Conservation (phyloP, 208 protist genomes). For the Herpetomonas muscarum region DNA sequence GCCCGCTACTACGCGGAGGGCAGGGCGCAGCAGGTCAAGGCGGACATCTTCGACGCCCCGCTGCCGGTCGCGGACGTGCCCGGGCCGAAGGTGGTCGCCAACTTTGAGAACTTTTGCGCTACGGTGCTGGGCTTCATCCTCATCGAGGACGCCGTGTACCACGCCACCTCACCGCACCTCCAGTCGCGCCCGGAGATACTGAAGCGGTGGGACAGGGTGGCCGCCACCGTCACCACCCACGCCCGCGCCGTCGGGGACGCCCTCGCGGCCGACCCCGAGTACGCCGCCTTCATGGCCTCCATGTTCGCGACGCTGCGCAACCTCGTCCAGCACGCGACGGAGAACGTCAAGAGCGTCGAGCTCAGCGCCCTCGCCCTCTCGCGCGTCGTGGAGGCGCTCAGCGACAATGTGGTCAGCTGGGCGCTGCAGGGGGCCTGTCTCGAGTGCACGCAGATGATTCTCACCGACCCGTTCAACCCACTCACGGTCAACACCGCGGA, state of each 20-base stretch:
- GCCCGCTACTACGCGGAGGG: conserved; percentile 68
- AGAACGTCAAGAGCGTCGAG: conserved; percentile 60
- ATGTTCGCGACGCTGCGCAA: conserved; percentile 57
- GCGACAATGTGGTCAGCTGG: conserved; percentile 71
- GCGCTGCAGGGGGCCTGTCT: conserved; percentile 81
- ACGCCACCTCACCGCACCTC: conserved; percentile 72
- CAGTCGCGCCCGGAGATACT: conserved; percentile 76
- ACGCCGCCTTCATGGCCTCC: conserved; percentile 54
- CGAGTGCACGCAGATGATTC: conserved; percentile 55
- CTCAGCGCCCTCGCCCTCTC: conserved; percentile 71
- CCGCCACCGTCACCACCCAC: conserved; percentile 40
- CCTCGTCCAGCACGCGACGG: conserved; percentile 53
- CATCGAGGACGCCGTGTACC: conserved; percentile 80
- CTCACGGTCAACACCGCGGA: conserved; percentile 30
- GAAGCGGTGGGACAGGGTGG: conserved; percentile 67
- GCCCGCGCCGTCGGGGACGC: conserved; percentile 36
- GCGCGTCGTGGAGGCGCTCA: conserved; percentile 65
- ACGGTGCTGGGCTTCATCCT: conserved; percentile 79
- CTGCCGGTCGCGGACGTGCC: conserved; percentile 24
- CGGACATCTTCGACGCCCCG: conserved; percentile 53
- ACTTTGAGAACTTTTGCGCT: conserved; percentile 58
- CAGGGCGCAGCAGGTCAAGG: conserved; percentile 56
- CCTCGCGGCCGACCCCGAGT: conserved; percentile 45
- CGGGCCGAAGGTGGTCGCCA: conserved; percentile 31
- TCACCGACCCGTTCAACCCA: conserved; percentile 55